Conservation (phyloP, 306 rosid genomes). For the Rosa multiflora region DNA sequence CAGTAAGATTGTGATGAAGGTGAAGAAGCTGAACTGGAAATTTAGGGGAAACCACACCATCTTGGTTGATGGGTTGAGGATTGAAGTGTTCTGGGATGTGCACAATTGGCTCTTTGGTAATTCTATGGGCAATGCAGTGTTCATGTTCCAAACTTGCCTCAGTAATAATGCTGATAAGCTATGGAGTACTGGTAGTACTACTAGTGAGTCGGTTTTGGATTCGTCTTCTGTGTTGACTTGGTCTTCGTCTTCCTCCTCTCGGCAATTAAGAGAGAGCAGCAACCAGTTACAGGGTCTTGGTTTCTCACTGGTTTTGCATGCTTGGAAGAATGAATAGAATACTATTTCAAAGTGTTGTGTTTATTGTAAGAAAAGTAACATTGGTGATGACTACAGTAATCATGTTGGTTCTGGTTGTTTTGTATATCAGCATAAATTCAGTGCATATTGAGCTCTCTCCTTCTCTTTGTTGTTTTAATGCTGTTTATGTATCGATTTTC, state of each 20-base stretch:
- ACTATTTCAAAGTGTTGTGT: not conserved
- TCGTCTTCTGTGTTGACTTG: constrained; percentile 47
- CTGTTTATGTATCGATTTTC: not conserved
- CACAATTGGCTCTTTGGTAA: constrained; percentile 88
- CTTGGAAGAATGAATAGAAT: constrained; percentile 77
- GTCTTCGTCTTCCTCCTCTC: constrained; percentile 66
- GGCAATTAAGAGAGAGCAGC: constrained; percentile 41
- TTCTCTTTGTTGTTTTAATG: not conserved
- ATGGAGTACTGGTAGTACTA: constrained; percentile 22
- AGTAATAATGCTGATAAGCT: constrained; percentile 45
- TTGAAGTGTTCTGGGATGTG: constrained; percentile 91
- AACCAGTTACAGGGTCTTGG: constrained; percentile 61
- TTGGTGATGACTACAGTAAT: constrained; percentile 33
- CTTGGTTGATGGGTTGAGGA: constrained; percentile 72
- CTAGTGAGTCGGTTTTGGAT: constrained; percentile 39
- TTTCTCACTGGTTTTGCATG: constrained; percentile 77
- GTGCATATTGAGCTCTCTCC: not conserved
- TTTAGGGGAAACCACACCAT: constrained; percentile 78
- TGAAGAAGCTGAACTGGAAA: constrained; percentile 83
- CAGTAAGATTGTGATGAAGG: constrained; percentile 66
- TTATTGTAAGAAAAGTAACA: constrained; percentile 16
- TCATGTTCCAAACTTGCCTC: constrained; percentile 78
- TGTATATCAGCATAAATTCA: not conserved
- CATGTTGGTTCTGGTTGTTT: constrained; percentile 4
- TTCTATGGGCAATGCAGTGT: constrained; percentile 67